phyloP scores from a whole-genome alignment of 768 basidiomycete species.

The Mycena latifolia region DNA sequence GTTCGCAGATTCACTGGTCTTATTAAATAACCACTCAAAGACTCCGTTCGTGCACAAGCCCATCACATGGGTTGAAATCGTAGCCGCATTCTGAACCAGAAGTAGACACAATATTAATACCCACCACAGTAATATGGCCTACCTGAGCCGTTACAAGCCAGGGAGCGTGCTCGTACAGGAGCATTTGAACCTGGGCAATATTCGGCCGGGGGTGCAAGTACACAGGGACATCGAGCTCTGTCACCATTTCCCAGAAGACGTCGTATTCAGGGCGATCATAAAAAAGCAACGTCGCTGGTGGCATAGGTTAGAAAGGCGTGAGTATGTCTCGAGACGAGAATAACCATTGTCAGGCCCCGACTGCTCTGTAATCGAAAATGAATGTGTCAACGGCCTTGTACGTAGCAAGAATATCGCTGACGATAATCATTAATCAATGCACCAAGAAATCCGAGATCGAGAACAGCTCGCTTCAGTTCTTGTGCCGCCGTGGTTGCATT shows the following conservation, averaged over 20 bases:
- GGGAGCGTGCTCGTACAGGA: constrained; percentile 48
- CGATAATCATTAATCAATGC: constrained; percentile 58
- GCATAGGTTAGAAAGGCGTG: neutral
- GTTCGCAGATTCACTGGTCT: no score
- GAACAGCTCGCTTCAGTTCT: constrained; percentile 54
- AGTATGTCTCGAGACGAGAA: no score
- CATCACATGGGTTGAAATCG: constrained; percentile 53
- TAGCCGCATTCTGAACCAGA: constrained; percentile 48
- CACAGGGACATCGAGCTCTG: constrained; percentile 53
- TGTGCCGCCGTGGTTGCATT: constrained; percentile 55
- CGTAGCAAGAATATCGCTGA: neutral
- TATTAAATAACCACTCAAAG: constrained; percentile 47
- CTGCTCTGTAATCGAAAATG: constrained; percentile 42
- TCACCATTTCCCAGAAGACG: constrained; percentile 52
- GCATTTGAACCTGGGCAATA: constrained; percentile 40
- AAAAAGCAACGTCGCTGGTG: constrained; percentile 49
- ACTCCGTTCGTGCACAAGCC: constrained; percentile 55
- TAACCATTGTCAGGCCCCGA: constrained; percentile 53
- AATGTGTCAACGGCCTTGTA: no score
- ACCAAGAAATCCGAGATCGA: constrained; percentile 56
- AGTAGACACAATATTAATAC: neutral
- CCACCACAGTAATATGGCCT: neutral
- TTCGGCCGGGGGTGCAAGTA: constrained; percentile 53
- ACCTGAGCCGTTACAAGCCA: constrained; percentile 48
- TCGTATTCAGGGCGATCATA: constrained; percentile 56